Evolutionary conservation across 371 early-diverging fungal species (phyloP).

Genomic region (Mortierella sp.): DNA sequence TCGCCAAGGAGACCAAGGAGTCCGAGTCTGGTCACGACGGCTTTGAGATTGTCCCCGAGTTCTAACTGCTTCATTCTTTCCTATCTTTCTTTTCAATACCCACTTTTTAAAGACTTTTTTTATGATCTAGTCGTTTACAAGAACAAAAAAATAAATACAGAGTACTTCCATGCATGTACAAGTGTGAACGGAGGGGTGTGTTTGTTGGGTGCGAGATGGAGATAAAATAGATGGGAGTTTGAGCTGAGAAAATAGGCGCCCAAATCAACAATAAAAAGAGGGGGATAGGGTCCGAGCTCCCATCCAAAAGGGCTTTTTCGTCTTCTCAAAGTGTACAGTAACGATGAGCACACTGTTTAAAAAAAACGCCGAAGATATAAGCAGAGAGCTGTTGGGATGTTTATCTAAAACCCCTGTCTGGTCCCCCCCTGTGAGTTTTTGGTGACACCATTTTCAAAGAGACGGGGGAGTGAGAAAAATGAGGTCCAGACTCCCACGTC

Average conservation of each 20-base stretch:
- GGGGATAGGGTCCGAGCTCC: not conserved
- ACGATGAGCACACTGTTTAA: not conserved
- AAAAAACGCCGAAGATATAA: not conserved
- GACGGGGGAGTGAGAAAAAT: not conserved
- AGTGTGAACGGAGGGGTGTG: not conserved
- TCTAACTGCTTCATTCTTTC: not conserved
- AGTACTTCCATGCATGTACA: not conserved
- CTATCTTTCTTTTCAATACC: not conserved
- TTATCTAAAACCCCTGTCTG: not conserved
- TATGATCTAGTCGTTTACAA: not conserved
- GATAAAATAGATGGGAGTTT: no score
- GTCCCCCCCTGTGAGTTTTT: not conserved
- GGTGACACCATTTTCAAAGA: not conserved
- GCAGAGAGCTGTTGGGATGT: not conserved
- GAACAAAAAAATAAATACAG: not conserved
- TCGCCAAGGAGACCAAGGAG: not conserved
- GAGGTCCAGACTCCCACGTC: not conserved
- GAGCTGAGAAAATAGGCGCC: no score
- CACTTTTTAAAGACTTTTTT: not conserved
- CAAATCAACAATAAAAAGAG: no score
- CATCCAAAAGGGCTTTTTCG: not conserved
- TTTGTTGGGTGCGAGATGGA: not conserved
- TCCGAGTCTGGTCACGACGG: constrained; percentile 33
- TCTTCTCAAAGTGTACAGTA: not conserved
- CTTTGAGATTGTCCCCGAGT: constrained; percentile 40